phyloP scores from a whole-genome alignment of 257 asterid genomes.

The Haberlea rhodopensis region DNA sequence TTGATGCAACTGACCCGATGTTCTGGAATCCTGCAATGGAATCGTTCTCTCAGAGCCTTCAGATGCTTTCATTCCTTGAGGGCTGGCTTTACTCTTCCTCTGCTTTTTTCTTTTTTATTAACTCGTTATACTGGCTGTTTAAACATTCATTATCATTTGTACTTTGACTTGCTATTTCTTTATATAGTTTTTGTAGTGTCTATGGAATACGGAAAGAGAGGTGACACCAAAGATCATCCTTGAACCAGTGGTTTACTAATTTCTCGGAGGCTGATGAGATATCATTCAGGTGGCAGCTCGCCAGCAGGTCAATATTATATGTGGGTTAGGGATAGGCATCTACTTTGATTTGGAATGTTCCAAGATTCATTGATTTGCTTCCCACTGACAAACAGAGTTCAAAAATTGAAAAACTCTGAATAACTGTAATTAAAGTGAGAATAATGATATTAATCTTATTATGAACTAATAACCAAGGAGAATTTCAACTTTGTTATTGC shows the following conservation, averaged over 20 bases:
- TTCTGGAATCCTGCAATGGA: constrained; percentile 79
- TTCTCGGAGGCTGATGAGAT: constrained; percentile 94
- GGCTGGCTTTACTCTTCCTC: constrained; percentile 57
- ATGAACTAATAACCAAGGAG: constrained; percentile 7
- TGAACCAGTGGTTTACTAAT: constrained; percentile 72
- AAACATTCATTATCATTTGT: constrained; percentile 4
- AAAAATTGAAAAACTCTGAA: neutral
- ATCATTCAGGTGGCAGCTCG: constrained; percentile 86
- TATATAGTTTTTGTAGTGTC: constrained; percentile 42
- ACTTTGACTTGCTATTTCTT: too few relatives aligned
- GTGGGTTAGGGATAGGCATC: constrained; percentile 17
- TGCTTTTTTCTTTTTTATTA: constrained; percentile 39
- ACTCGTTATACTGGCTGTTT: constrained; percentile 13
- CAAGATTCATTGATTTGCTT: constrained; percentile 1
- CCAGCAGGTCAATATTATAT: constrained; percentile 61
- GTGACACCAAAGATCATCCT: constrained; percentile 72
- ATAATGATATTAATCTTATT: too few relatives aligned
- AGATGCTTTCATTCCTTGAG: constrained; percentile 65
- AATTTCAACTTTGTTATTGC: neutral
- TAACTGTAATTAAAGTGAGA: neutral
- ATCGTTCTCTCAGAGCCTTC: constrained; percentile 79
- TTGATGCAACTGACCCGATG: constrained; percentile 44
- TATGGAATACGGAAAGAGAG: constrained; percentile 54
- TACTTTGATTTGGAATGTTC: neutral
- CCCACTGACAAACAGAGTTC: neutral